Base-by-base conservation (phyloP, 176 grass and related monocot genomes). In the Aechmea fasciata region DNA sequence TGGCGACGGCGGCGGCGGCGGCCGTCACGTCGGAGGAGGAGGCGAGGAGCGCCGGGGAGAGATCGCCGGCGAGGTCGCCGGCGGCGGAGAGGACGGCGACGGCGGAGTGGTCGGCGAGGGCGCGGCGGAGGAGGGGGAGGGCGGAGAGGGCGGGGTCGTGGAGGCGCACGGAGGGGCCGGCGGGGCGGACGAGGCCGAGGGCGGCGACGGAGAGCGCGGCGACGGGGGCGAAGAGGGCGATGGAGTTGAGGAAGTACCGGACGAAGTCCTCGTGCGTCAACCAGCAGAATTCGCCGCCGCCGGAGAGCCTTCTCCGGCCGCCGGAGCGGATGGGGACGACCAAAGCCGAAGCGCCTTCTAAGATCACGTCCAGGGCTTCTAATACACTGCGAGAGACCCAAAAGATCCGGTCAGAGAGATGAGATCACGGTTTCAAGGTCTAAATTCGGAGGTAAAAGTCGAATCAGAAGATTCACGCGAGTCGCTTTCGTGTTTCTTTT, bases 201-300 rank as follows among this genome's bases (percentile, higher is more conserved):
- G 67, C 71, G 67, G 88, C 85, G 52, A 96, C 78, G 48, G 85
- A 83, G 72, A 81, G 75, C 1, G 87, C 81, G 13, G 82, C 76
- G 64, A 79, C 80, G 69, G 86, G 82, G 77, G 81, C 88, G 82
- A 88, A 85, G 75, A 91, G 68, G 69, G 85, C 75, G 61, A 96
- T 91, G 64, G 85, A 88, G 82, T 85, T 83, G 49, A 96, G 82
- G 77, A 96, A 87, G 84, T 91, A 81, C 48, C 84, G 91, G 18
- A 91, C 84, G n/a, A 96, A 79, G 77, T 96, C 91, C 71, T 96
- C 91, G 33, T 87, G 77, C 20, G 79, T 91, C 70, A 96, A 68
- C 87, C 84, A 96, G 82, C 91, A 96, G 72, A 88, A 83, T 17
- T 96, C 91, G 13, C 51, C 83, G n/a, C 69, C 77, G 53, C 28